phyloP scores from a whole-genome alignment of 192 early-diverging fungal species.

The Funneliformis geosporum region DNA sequence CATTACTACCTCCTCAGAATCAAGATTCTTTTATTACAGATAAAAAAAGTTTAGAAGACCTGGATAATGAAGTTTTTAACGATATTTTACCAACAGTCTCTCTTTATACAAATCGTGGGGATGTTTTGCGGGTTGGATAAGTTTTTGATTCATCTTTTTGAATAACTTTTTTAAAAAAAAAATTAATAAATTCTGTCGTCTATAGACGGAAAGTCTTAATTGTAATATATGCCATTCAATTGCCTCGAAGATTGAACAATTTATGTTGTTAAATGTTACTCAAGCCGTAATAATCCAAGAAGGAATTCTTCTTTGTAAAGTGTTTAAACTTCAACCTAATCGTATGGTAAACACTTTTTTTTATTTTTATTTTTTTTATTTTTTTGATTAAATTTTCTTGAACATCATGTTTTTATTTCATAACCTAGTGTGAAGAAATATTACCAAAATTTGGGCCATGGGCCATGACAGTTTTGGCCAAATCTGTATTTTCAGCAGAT shows the following conservation, averaged over 20 bases:
- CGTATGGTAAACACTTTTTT: conserved; percentile 2
- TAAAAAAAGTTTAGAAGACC: not conserved
- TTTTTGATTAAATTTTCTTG: no score
- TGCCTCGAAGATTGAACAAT: not conserved
- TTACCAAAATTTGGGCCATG: conserved; percentile 23
- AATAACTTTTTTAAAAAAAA: not conserved
- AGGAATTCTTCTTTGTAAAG: conserved; percentile 1
- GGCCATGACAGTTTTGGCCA: conserved; percentile 9
- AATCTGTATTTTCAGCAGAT: conserved; percentile 17
- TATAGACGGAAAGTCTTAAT: not conserved
- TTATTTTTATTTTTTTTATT: not conserved
- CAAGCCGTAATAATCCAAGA: not conserved
- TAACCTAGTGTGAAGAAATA: not conserved
- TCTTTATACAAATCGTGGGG: not conserved
- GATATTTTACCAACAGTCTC: not conserved
- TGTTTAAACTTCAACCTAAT: not conserved
- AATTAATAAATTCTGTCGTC: not conserved
- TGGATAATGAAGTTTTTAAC: not conserved
- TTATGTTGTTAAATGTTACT: not conserved
- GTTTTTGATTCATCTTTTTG: not conserved
- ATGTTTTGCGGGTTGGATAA: not conserved
- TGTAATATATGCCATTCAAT: not conserved
- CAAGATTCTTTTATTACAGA: not conserved
- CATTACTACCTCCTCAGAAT: not conserved
- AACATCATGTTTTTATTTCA: no score